phyloP scores from a whole-genome alignment of 2,329 filamentous ascomycete genomes.

The Camptophora hylomeconis region DNA sequence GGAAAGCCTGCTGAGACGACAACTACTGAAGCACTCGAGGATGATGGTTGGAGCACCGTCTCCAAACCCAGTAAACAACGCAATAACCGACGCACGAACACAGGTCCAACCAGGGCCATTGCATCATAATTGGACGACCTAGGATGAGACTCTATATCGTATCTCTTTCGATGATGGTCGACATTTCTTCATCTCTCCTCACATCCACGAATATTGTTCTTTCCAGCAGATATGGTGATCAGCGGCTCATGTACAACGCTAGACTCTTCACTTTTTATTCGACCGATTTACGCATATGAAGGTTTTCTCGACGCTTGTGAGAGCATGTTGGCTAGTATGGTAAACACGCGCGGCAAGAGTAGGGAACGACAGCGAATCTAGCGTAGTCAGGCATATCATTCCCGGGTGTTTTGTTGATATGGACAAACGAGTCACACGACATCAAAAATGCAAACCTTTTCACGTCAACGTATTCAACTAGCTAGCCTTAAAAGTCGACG shows the following conservation, averaged over 20 bases:
- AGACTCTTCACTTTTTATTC: neutral
- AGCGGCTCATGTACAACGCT: neutral
- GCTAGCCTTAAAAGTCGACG: no score
- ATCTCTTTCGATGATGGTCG: slow-evolving; percentile 37
- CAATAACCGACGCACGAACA: slow-evolving; percentile 30
- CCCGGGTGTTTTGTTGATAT: no score
- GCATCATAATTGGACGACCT: slow-evolving; percentile 30
- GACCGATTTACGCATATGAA: no score
- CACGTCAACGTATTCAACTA: no score
- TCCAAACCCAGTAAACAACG: slow-evolving; percentile 26
- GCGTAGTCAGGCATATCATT: no score
- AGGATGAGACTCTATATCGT: slow-evolving; percentile 40
- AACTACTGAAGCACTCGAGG: slow-evolving; percentile 23
- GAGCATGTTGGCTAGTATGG: no score
- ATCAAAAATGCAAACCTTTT: no score
- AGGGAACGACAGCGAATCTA: no score
- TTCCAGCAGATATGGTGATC: neutral
- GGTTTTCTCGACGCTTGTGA: no score
- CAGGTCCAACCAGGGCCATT: slow-evolving; percentile 24
- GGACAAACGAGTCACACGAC: no score
- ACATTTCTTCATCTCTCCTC: no score
- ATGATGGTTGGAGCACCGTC: slow-evolving; percentile 38
- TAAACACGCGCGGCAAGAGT: no score
- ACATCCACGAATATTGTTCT: neutral
- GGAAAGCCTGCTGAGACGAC: slow-evolving; percentile 17